Evolutionary conservation across 306 rosid species (phyloP).

Genomic region (Begonia peltatifolia): DNA sequence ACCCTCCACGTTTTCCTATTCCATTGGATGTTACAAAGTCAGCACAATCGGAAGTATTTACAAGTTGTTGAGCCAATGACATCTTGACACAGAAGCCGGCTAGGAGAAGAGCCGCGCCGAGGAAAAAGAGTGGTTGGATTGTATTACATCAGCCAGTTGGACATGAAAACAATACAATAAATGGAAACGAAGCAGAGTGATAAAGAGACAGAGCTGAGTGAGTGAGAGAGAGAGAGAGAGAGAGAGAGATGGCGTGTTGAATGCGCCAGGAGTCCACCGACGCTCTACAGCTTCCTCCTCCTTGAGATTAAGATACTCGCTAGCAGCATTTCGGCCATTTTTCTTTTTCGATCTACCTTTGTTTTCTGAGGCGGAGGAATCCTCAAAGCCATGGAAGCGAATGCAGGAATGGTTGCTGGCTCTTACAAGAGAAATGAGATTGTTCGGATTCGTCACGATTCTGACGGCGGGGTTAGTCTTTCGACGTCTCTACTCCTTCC

Average conservation of each 20-base stretch:
- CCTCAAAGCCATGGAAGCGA: slow-evolving; percentile 51
- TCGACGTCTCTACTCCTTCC: not conserved
- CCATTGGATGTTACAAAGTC: too few species aligned
- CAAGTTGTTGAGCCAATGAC: not conserved
- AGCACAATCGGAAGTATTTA: not conserved
- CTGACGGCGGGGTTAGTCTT: slow-evolving; percentile 67
- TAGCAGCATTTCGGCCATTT: not conserved
- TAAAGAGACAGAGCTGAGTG: slow-evolving; percentile 9
- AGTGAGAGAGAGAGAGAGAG: slow-evolving; percentile 6
- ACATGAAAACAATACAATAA: too few species aligned
- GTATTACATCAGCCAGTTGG: too few species aligned
- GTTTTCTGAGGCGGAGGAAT: slow-evolving; percentile 9
- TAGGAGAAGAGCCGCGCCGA: too few species aligned
- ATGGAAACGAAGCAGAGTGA: not conserved
- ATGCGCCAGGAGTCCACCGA: slow-evolving; percentile 36
- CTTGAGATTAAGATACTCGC: not conserved
- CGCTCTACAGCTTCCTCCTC: not conserved
- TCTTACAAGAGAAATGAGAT: slow-evolving; percentile 92
- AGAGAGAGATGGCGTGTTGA: slow-evolving; percentile 41
- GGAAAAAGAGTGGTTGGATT: too few species aligned
- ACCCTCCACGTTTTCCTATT: not conserved
- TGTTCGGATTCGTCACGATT: slow-evolving; percentile 88
- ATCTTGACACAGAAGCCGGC: not conserved
- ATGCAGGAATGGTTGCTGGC: slow-evolving; percentile 89
- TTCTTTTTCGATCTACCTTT: slow-evolving; percentile 8